Conservation (phyloP, 1,284 basidiomycete species). For the Trichosporon sp. region DNA sequence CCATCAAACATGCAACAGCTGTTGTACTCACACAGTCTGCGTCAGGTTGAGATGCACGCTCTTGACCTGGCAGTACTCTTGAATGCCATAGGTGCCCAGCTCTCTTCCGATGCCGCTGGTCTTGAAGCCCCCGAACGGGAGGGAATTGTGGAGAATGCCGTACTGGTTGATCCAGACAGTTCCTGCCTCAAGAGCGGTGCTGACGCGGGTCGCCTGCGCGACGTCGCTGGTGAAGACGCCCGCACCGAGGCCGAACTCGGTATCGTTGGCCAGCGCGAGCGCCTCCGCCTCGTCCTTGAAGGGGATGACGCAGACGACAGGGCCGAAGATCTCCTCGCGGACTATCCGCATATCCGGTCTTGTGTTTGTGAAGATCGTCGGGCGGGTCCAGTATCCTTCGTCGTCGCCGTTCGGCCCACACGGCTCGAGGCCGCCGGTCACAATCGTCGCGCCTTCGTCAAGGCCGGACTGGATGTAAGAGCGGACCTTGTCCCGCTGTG, state of each 20-base stretch:
- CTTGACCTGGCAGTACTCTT: constrained; percentile 77
- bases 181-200: constrained; percentile 75
- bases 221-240: constrained; percentile 82
- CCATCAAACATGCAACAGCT: not conserved
- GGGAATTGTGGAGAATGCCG: constrained; percentile 69
- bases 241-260: constrained; percentile 81
- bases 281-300: constrained; percentile 48
- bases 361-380: constrained; percentile 47
- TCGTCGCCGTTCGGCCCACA: constrained; percentile 19
- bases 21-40: constrained; percentile 14
- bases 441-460: constrained; percentile 72
- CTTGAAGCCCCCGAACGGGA: constrained; percentile 92
- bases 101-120: constrained; percentile 75
- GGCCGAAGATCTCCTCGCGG: constrained; percentile 51
- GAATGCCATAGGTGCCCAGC: constrained; percentile 78
- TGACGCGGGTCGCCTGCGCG: constrained; percentile 79
- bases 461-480: constrained; percentile 82
- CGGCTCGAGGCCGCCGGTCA: constrained; percentile 64
- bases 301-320: constrained; percentile 47
- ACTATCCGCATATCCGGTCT: constrained; percentile 37
- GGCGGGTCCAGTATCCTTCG: constrained; percentile 46
- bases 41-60: constrained; percentile 68
- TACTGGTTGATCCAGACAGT: constrained; percentile 82
- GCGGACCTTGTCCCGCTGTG: constrained; percentile 84
- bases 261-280: constrained; percentile 72